Percentiles rank a stretch among this genome's conserved stretches.
These are phyloP conservation scores for Eucalyptus marginata DNA, from an alignment of 345 rosid species.

Conservation along the genomic window DNA sequence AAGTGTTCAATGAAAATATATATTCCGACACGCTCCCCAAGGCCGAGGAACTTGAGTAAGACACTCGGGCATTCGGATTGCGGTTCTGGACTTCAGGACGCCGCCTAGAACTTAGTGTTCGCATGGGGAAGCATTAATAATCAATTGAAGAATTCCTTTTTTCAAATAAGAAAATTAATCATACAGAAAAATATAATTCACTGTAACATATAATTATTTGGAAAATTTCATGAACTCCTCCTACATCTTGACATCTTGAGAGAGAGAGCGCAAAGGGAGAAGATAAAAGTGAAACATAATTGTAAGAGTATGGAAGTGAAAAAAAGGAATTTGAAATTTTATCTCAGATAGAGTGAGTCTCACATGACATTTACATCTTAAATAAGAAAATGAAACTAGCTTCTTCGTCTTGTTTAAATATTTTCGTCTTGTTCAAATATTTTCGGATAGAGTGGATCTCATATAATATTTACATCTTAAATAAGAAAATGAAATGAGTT, in stretches of 20 bases:
- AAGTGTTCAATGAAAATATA: neutral
- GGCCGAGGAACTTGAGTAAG: neutral
- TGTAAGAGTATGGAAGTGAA: neutral
- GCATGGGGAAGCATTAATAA: neutral
- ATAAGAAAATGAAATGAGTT: neutral
- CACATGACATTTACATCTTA: neutral
- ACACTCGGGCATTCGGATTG: neutral
- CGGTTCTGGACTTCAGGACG: neutral
- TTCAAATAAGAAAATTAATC: neutral
- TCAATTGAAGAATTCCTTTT: neutral
- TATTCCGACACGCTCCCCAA: neutral
- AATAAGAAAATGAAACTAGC: neutral
- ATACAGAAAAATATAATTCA: neutral
- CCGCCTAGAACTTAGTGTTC: neutral
- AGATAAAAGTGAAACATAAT: neutral
- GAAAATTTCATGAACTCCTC: neutral
- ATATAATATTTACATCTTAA: neutral
- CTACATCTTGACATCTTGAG: neutral
- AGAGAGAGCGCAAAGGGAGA: neutral
- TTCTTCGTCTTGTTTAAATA: neutral
- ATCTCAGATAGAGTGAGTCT: neutral
- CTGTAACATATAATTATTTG: neutral
- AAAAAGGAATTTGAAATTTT: too few species aligned
- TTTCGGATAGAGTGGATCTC: rapidly evolving
- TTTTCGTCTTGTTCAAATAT: neutral